Base-by-base conservation (phyloP, 768 basidiomycete genomes). In the Serendipita sp. region DNA sequence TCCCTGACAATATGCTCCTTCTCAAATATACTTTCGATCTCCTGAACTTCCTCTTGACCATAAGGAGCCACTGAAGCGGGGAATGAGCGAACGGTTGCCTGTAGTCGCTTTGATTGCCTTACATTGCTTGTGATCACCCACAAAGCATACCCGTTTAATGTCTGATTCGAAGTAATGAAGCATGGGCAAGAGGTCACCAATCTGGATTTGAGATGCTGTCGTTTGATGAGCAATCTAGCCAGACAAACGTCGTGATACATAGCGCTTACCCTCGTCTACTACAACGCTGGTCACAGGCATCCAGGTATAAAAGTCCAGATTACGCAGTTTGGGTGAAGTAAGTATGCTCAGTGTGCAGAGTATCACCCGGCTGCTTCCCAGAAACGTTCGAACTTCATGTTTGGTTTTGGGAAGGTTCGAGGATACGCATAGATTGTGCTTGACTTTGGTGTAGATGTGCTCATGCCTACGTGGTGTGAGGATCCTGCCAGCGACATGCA, bases 261-360 rank as follows among this genome's bases (percentile, higher is more conserved):
- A 81, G 79, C 61, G 79, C 4, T 78, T 80, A 1, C 79, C 81
- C 68, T 82, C 80, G 62, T 82, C 81, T n/a, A 82, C 71, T 17
- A 74, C 65, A 3, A 82, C 72, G 17, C 73, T 70, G 28, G 72
- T 74, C 22, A 80, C 69, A 1, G 78, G 79, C 1, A 79, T 68
- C 3, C 76, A 31, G 0, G 68, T 45, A 65, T 75, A 77, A 4
- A 76, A 65, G 0, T 70, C 68, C 14, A 72, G 71, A 0, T 67
- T 60, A 11, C 71, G 67, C n/a, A 82, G 64, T 0, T 64, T 68
- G 0, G 76, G 76, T 42, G 78, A 78, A 0, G 86, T 82, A 2
- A 91, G 78, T 86, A 90, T 91, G 71, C 79, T 79, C 0, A 90
- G 72, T 22, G 90, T 91, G 68, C 85, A 88, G 0, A 92, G 77